Evolutionary conservation across 1,139 yeast species (phyloP), one percentile per base, ranked within the genome.

Genomic region (Debaryomycetaceae sp.): DNA sequence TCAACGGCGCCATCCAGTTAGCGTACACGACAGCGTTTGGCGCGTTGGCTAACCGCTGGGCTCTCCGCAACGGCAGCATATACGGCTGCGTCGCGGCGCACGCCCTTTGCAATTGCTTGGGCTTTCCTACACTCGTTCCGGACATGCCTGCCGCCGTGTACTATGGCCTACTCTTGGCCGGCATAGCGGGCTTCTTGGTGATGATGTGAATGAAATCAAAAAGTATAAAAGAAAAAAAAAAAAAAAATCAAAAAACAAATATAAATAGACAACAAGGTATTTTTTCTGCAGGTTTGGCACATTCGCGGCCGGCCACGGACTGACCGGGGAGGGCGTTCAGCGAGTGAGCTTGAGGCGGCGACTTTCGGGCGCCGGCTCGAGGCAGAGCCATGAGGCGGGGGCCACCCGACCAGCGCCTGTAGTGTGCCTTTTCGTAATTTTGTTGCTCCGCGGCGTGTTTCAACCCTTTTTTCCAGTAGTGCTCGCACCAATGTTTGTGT

Each of bases 11-110:
- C 0, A 68, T 82, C 39, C 98, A 91, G 49, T 57, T 81, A 29
- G 31, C 53, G 0, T 89, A 85, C 53, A 91, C 99, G 1, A 65
- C 83, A 2, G 37, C 83, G 9, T 91, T 93, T 58, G 98, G 97
- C 1, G 64, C 77, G 35, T 61, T 84, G 34, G 84, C 94, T 3
- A 73, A 83, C 37, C 69, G 65, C 43, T 48, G 84, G 8, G 83
- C 75, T 45, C 69, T 41, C 49, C 68, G 43, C 59, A 77, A 27
- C 15, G 66, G 71, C 4, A 76, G 74, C 34, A 51, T 84, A 6
- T 78, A 83, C 81, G 64, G 83, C 16, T 68, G 83, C 21, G 60
- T 83, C 12, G 51, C 70, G 2, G 74, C 78, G 3, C 99, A 91
- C 50, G 47, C 71, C 1, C 66, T 82, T 33, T 89, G 97, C 55